A percentile compares a stretch with the other conserved stretches of the same genome.
Conservation (phyloP, 2,329 filamentous ascomycete genomes). For the Diaporthe ampelina region DNA sequence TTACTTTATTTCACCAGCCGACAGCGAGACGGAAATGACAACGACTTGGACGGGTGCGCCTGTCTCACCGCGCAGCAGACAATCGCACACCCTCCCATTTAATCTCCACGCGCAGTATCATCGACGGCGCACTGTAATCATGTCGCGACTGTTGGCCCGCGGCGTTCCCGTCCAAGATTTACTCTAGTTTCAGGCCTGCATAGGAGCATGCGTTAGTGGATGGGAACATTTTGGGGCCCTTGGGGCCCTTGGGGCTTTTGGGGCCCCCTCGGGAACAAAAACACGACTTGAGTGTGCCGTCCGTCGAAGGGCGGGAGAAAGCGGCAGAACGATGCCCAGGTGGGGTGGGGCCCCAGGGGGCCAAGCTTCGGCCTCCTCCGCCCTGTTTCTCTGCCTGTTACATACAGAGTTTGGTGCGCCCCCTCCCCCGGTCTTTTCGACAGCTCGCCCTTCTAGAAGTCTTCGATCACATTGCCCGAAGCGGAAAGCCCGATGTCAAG, state of each 20-base stretch:
- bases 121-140: conserved; percentile 5
- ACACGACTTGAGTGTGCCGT: conserved; percentile 23
- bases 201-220: conserved; percentile 38
- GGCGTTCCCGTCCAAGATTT: conserved; percentile 32
- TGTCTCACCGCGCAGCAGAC: conserved; percentile 28
- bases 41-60: conserved; percentile 3
- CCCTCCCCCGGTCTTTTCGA: conserved; percentile 9
- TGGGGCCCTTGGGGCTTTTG: background rate
- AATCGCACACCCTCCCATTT: conserved; percentile 8
- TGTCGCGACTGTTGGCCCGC: conserved; percentile 25
- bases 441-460: conserved; percentile 39
- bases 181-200: conserved; percentile 33
- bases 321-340: conserved; percentile 36
- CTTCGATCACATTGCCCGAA: conserved; percentile 38
- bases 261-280: conserved; percentile 1
- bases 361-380: conserved; percentile 37
- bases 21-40: conserved; percentile 27
- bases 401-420: conserved; percentile 7
- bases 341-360: conserved; percentile 22
- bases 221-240: background rate
- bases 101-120: conserved; percentile 22
- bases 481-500: conserved; percentile 21
- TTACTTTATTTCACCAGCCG: background rate
- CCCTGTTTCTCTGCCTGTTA: conserved; percentile 36
- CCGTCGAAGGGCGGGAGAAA: conserved; percentile 41